These are phyloP conservation scores for Boletellus sp. DNA, from an alignment of 768 basidiomycete genomes.

Conservation along the genomic window DNA sequence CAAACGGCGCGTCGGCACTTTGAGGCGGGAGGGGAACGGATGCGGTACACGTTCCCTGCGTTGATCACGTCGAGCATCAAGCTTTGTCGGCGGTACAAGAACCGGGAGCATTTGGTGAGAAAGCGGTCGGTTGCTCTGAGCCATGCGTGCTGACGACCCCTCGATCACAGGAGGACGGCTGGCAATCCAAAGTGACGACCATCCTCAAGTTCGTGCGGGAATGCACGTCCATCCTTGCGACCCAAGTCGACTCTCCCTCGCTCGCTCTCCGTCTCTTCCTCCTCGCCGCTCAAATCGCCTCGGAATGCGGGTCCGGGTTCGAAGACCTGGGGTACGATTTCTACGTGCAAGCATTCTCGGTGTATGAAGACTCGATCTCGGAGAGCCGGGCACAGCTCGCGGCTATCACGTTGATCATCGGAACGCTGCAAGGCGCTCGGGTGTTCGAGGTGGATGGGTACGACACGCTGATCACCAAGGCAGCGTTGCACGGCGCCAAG, in stretches of 20 bases:
- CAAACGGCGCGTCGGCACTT: slow-evolving; percentile 91
- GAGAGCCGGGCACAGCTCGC: slow-evolving; percentile 94
- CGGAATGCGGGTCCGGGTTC: slow-evolving; percentile 89
- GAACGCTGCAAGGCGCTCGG: slow-evolving; percentile 79
- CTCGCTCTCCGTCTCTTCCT: slow-evolving; percentile 94
- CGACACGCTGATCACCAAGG: slow-evolving; percentile 97
- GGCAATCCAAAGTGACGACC: slow-evolving; percentile 79
- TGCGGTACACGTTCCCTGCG: slow-evolving; percentile 96
- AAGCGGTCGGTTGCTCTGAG: no score
- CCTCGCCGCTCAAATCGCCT: slow-evolving; percentile 91
- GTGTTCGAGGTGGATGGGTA: slow-evolving; percentile 96
- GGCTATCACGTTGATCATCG: slow-evolving; percentile 95
- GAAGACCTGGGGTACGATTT: slow-evolving; percentile 97
- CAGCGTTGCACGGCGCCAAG: slow-evolving; percentile 95
- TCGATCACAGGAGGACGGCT: slow-evolving; percentile 69
- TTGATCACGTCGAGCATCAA: slow-evolving; percentile 92
- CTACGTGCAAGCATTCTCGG: slow-evolving; percentile 95
- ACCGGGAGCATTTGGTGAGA: slow-evolving; percentile 68
- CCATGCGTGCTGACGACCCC: neutral
- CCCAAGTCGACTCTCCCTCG: slow-evolving; percentile 88
- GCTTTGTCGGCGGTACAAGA: slow-evolving; percentile 88
- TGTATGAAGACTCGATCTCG: slow-evolving; percentile 96
- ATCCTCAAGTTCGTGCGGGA: slow-evolving; percentile 95
- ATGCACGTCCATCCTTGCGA: slow-evolving; percentile 87
- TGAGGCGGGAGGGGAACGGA: slow-evolving; percentile 87